Evolutionary conservation across 106 monocot genomes (phyloP).

Genomic region (Xerophyta viscosa): DNA sequence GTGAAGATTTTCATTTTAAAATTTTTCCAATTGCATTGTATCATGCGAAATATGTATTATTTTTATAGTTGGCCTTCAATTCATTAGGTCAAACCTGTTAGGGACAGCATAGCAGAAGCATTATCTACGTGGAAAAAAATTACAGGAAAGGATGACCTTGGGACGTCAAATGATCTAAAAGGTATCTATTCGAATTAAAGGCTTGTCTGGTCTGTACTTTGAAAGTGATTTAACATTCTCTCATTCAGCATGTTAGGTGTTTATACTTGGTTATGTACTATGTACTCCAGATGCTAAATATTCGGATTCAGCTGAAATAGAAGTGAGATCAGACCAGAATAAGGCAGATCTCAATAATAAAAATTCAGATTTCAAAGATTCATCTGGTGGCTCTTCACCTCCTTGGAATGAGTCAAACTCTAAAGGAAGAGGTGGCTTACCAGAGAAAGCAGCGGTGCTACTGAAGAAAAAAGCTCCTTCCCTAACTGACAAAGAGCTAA

Average conservation of each 20-base stretch:
- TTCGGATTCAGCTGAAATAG: constrained; percentile 20
- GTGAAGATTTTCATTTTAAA: neutral
- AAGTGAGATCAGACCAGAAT: constrained; percentile 39
- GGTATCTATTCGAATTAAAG: constrained; percentile 18
- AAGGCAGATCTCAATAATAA: constrained; percentile 28
- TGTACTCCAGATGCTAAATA: constrained; percentile 38
- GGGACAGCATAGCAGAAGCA: constrained; percentile 83
- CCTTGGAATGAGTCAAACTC: constrained; percentile 17
- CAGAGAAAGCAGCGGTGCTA: constrained; percentile 54
- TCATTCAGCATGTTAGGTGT: neutral
- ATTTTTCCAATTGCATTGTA: neutral
- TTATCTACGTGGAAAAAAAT: constrained; percentile 66
- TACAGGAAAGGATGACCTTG: constrained; percentile 39
- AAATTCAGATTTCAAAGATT: constrained; percentile 33
- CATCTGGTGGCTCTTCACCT: constrained; percentile 48
- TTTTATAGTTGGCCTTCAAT: neutral
- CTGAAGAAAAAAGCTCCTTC: constrained; percentile 73
- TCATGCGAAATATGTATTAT: neutral
- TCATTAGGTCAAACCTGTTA: constrained; percentile 84
- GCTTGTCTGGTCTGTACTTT: neutral
- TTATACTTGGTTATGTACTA: neutral
- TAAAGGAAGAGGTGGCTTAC: constrained; percentile 36
- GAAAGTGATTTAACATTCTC: neutral
- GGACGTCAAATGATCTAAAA: constrained; percentile 26
- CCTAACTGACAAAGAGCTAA: constrained; percentile 83